Percentiles rank a stretch among this genome's conserved stretches.
Conservation (phyloP, 2,329 filamentous ascomycete genomes). For the Lachnum nothofagi region DNA sequence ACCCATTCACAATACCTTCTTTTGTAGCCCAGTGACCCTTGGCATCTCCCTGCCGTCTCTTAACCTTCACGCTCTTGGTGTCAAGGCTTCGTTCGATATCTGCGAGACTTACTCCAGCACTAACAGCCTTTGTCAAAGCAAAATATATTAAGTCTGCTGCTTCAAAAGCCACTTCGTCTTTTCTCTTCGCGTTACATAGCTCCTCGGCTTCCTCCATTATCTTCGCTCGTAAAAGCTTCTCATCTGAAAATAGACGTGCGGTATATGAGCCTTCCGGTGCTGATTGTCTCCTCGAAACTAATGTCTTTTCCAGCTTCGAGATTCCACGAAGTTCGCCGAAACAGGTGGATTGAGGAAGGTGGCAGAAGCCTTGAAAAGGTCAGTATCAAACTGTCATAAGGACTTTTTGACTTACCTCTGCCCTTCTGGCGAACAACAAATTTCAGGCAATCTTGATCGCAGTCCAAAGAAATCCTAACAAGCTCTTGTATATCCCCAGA, state of each 20-base stretch:
- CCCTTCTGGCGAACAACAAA: slow-evolving; percentile 89
- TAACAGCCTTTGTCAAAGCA: slow-evolving; percentile 81
- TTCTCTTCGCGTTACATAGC: slow-evolving; percentile 77
- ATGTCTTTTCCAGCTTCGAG: slow-evolving; percentile 78
- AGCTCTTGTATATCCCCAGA: slow-evolving; percentile 92
- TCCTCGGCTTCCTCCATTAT: slow-evolving; percentile 98
- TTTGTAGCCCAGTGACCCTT: slow-evolving; percentile 90
- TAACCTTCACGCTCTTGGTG: slow-evolving; percentile 91
- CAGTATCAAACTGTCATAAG: slow-evolving; percentile 6
- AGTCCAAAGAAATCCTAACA: slow-evolving; percentile 78
- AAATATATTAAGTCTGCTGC: slow-evolving; percentile 96
- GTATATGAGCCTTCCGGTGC: slow-evolving; percentile 92
- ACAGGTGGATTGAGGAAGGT: slow-evolving; percentile 85
- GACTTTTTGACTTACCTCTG: slow-evolving; percentile 46
- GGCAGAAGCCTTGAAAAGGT: slow-evolving; percentile 66
- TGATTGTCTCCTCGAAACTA: slow-evolving; percentile 72
- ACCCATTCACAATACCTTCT: slow-evolving; percentile 55
- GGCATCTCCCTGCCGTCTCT: slow-evolving; percentile 85
- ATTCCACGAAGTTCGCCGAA: slow-evolving; percentile 82
- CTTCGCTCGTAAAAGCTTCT: slow-evolving; percentile 84
- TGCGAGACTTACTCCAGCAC: slow-evolving; percentile 75
- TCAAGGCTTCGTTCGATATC: slow-evolving; percentile 92
- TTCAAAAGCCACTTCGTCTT: slow-evolving; percentile 84
- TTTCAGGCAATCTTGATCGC: slow-evolving; percentile 85
- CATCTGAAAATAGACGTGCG: slow-evolving; percentile 83